These are phyloP conservation scores for Fusarium dlaminii DNA, from an alignment of 2,329 filamentous ascomycete species.

Conservation along the genomic window DNA sequence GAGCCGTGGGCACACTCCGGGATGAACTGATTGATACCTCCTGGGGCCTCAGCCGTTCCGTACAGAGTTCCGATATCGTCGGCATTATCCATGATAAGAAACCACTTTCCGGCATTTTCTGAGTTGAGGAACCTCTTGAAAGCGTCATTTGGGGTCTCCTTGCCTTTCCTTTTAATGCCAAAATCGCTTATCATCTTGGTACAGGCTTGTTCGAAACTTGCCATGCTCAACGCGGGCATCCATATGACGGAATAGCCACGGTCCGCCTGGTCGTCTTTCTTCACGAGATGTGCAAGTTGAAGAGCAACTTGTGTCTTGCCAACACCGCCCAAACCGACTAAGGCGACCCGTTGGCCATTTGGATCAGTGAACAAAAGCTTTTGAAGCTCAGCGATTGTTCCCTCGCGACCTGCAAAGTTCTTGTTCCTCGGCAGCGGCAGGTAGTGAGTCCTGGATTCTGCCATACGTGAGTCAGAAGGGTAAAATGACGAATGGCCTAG, in stretches of 20 bases:
- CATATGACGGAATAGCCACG: background rate
- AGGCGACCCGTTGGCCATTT: background rate
- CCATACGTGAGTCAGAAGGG: background rate
- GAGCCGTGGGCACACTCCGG: slow-evolving; percentile 46
- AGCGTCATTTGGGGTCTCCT: background rate
- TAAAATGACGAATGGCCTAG: background rate
- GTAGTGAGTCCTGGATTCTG: background rate
- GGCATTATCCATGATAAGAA: slow-evolving; percentile 55
- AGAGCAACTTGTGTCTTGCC: background rate
- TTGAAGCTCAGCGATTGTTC: background rate
- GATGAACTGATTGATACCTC: slow-evolving; percentile 33
- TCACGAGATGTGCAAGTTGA: background rate
- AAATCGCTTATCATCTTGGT: background rate
- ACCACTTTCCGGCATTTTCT: slow-evolving; percentile 46
- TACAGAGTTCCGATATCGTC: slow-evolving; percentile 47
- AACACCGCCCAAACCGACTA: background rate
- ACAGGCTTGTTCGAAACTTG: background rate
- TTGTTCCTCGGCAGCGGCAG: background rate
- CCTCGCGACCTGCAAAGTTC: background rate
- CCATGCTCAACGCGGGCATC: background rate
- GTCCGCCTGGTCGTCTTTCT: background rate
- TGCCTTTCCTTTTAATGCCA: no score
- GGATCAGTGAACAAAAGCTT: fast-evolving
- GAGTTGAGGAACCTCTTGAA: slow-evolving; percentile 36
- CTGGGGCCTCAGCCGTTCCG: background rate